Evolutionary conservation across 75 land plant species (phyloP).

Genomic region (Selaginella tamariscina): DNA sequence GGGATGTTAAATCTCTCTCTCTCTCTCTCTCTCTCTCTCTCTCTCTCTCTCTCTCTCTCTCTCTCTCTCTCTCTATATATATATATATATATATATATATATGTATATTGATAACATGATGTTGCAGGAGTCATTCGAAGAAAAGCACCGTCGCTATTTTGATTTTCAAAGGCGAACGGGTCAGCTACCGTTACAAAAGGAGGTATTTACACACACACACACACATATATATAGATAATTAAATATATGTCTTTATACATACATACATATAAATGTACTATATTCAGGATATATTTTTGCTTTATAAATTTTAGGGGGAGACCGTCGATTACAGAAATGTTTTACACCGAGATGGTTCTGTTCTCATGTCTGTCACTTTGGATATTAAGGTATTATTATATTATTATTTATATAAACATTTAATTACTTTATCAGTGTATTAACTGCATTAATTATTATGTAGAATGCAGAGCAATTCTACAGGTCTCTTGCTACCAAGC

Average conservation of each 20-base stretch:
- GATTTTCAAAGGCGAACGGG: conserved; percentile 92
- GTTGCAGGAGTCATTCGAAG: conserved; percentile 67
- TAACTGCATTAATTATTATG: conserved; percentile 5
- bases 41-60: no score
- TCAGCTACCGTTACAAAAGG: conserved; percentile 80
- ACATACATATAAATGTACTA: not conserved
- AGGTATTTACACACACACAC: conserved; percentile 32
- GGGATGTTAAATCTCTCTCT: no score
- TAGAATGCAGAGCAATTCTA: conserved; percentile 83
- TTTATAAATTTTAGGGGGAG: conserved; percentile 46
- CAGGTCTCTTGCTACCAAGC: conserved; percentile 82
- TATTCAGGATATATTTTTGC: no score
- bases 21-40: no score
- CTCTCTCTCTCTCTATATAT: no score
- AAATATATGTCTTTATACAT: not conserved
- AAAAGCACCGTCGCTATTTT: conserved; percentile 86
- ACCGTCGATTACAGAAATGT: conserved; percentile 90
- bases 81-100: no score
- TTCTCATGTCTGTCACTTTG: conserved; percentile 83
- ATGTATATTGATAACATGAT: no score
- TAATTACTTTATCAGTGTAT: not conserved
- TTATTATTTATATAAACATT: not conserved
- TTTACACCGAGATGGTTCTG: conserved; percentile 97
- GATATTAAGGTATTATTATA: conserved; percentile 54
- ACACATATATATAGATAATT: not conserved